phyloP scores from a whole-genome alignment of 176 grass and related monocot species.

The Oryza punctata region DNA sequence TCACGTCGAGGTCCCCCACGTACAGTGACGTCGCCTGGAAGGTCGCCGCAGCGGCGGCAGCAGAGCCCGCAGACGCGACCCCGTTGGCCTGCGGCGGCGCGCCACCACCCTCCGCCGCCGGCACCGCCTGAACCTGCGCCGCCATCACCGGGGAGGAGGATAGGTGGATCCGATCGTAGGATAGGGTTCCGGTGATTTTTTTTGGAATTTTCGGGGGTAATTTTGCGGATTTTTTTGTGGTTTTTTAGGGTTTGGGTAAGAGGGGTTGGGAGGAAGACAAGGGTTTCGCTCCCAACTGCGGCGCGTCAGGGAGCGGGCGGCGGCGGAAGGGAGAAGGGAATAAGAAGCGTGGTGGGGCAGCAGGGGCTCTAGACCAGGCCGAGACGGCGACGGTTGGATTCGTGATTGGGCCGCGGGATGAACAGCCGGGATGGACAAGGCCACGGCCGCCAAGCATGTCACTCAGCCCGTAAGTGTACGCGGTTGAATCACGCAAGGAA shows the following conservation, averaged over 20 bases:
- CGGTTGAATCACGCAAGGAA: no score
- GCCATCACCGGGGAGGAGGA: constrained; percentile 20
- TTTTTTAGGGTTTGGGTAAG: constrained; percentile 3
- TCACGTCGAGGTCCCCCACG: constrained; percentile 59
- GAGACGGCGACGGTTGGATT: background rate
- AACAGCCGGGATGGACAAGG: background rate
- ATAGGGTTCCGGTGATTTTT: constrained; percentile 21
- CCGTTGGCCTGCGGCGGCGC: background rate
- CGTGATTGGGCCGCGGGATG: background rate
- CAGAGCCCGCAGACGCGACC: background rate
- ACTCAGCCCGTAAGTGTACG: no score
- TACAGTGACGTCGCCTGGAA: constrained; percentile 55
- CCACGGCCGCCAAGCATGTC: no score
- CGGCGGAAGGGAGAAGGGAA: background rate
- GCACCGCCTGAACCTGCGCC: constrained; percentile 22
- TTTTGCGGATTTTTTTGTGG: constrained; percentile 33
- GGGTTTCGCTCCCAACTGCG: constrained; percentile 19
- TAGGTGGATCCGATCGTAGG: constrained; percentile 36
- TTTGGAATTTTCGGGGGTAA: constrained; percentile 24
- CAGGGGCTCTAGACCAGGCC: no score
- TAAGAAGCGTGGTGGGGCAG: background rate
- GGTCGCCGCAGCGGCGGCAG: background rate
- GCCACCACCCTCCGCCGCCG: background rate
- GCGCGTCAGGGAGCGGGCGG: background rate
- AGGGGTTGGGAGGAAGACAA: background rate